Base-by-base conservation (phyloP, 1,284 basidiomycete species). In the Xanthoconium separans region DNA sequence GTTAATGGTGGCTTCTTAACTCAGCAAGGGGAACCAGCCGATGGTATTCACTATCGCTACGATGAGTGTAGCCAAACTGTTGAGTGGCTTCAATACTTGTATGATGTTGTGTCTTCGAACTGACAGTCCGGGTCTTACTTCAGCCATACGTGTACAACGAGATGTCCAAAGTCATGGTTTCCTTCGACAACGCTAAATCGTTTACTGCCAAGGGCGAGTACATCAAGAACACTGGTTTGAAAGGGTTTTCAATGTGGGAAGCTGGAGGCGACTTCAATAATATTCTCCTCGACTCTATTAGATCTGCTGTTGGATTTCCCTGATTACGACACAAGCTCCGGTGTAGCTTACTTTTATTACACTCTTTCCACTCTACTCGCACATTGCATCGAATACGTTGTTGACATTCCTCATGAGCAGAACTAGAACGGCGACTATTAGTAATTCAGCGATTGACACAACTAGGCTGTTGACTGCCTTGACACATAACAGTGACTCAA, bases 201-300 rank as follows among this genome's bases (percentile, higher is more conserved):
- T 84, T 84, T 61, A 63, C 74, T 42, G 79, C 76, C 44, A 87
- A 87, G 68, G 84, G 82, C 10, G 60, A 63, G 3, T 84, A 76
- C 68, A 80, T 85, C 62, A 72, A 72, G 56, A 55, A 67, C 8
- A 65, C 61, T 13, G 74, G 76, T 16, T 65, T 84, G n/a, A 72
- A 72, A 56, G 83, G 83, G 2, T 84, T 83, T 61, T 70, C 79
- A 2, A 77, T 82, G 69, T 85, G 81, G 80, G 79, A 84, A 61
- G 75, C 78, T 42, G 81, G 76, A 39, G 81, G 81, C 15, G 83
- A 84, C 62, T 77, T 62, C 48, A 54, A 77, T 4, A 71, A 81
- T 55, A 78, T 77, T 44, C 73, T 85, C 24, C 64, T 84, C 16
- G 71, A 81, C 56, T 72, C 82, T 2, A 80, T 84, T 61, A 74